These are phyloP conservation scores for Gossypium trilobum DNA, from an alignment of 441 rosid genomes.

Conservation along the genomic window DNA sequence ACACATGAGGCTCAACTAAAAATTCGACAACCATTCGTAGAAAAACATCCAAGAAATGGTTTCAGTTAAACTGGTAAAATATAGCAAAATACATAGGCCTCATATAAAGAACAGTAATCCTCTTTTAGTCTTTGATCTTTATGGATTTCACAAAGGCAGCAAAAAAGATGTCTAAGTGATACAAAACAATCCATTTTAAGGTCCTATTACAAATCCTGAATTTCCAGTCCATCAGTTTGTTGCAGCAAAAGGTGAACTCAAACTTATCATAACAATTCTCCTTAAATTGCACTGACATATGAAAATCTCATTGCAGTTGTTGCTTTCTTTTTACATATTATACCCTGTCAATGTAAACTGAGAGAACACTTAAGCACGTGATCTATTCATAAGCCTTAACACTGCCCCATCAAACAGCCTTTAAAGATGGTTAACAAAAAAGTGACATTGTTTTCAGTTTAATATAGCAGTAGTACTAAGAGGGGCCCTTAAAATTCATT, in stretches of 20 bases:
- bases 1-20: slow-evolving; percentile 7
- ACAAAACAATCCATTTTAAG: not conserved
- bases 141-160: not conserved
- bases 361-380: not conserved
- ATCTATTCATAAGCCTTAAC: not conserved
- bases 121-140: no score
- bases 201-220: not conserved
- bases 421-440: not conserved
- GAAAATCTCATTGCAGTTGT: not conserved
- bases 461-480: not conserved
- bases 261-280: not conserved
- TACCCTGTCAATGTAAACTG: not conserved
- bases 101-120: not conserved
- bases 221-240: not conserved
- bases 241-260: not conserved
- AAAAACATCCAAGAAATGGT: not conserved
- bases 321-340: not conserved
- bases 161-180: not conserved
- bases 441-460: not conserved
- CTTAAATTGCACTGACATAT: not conserved
- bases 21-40: not conserved
- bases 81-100: not conserved
- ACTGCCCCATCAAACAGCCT: not conserved
- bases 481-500: not conserved
- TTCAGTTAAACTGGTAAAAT: not conserved